Conservation (phyloP, 805 yeast genomes). For the Candida maesae region DNA sequence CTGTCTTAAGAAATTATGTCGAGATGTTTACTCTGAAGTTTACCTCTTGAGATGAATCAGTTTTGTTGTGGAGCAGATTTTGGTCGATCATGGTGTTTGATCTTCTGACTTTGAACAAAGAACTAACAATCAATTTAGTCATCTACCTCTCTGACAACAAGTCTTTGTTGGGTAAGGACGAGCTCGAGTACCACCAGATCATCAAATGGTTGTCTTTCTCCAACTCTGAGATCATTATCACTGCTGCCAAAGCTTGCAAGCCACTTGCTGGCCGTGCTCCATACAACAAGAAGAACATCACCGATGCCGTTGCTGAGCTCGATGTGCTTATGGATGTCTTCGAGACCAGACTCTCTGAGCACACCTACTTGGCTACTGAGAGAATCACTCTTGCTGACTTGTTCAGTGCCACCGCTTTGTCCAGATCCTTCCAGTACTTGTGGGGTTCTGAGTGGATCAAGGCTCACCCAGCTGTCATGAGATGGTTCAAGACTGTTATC, state of each 20-base stretch:
- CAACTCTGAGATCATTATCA: slow-evolving; percentile 59
- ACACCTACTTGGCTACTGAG: slow-evolving; percentile 73
- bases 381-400: slow-evolving; percentile 63
- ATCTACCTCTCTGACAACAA: slow-evolving; percentile 33
- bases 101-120: neutral
- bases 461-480: slow-evolving; percentile 54
- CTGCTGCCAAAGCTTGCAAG: slow-evolving; percentile 46
- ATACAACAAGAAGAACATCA: slow-evolving; percentile 70
- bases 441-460: slow-evolving; percentile 66
- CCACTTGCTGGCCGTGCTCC: slow-evolving; percentile 65
- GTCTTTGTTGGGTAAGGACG: slow-evolving; percentile 59
- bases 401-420: slow-evolving; percentile 43
- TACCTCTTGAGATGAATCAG: neutral
- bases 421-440: slow-evolving; percentile 53
- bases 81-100: no score
- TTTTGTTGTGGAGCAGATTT: neutral
- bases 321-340: slow-evolving; percentile 39
- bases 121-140: slow-evolving; percentile 26
- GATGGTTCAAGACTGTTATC: slow-evolving; percentile 66
- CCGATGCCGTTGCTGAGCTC: slow-evolving; percentile 36
- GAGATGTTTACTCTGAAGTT: slow-evolving; percentile 53
- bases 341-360: slow-evolving; percentile 54
- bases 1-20: slow-evolving; percentile 79
- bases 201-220: slow-evolving; percentile 76
- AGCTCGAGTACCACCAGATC: slow-evolving; percentile 54